phyloP scores from a whole-genome alignment of 805 yeast species.

The Saccharomyces eubayanus region DNA sequence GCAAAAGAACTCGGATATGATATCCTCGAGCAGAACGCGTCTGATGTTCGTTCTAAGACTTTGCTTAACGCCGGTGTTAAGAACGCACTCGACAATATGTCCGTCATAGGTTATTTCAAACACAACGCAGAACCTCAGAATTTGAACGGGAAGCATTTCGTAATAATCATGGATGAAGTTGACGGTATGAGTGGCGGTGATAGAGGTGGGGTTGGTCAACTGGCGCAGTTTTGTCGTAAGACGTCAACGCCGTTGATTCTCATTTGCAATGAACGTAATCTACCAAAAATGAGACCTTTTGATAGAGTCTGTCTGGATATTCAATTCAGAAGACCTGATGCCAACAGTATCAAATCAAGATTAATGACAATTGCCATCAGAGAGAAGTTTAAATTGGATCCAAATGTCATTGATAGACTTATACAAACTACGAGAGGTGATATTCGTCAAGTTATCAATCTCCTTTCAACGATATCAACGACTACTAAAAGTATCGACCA shows the following conservation, averaged over 20 bases:
- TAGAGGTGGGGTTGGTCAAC: conserved; percentile 94
- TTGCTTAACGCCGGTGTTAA: conserved; percentile 61
- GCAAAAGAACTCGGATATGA: conserved; percentile 66
- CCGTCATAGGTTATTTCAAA: conserved; percentile 70
- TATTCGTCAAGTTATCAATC: conserved; percentile 86
- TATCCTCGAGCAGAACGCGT: conserved; percentile 69
- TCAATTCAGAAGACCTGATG: conserved; percentile 83
- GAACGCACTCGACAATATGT: conserved; percentile 68
- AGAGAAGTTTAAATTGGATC: conserved; percentile 74
- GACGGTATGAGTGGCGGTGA: conserved; percentile 99
- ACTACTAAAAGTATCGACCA: conserved; percentile 53
- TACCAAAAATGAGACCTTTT: conserved; percentile 94
- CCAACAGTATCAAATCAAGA: conserved; percentile 70
- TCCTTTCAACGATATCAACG: conserved; percentile 74
- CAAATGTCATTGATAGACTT: conserved; percentile 71
- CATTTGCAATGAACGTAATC: conserved; percentile 84
- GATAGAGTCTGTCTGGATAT: conserved; percentile 74
- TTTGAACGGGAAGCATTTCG: conserved; percentile 49
- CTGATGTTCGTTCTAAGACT: conserved; percentile 83
- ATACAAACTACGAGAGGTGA: conserved; percentile 83
- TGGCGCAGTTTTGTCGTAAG: conserved; percentile 76
- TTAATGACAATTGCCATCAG: conserved; percentile 83
- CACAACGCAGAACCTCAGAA: conserved; percentile 22
- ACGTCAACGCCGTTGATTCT: conserved; percentile 86
- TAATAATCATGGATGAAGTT: conserved; percentile 95